Evolutionary conservation across 192 early-diverging fungal species (phyloP).

Genomic region (Dissophora ornata): DNA sequence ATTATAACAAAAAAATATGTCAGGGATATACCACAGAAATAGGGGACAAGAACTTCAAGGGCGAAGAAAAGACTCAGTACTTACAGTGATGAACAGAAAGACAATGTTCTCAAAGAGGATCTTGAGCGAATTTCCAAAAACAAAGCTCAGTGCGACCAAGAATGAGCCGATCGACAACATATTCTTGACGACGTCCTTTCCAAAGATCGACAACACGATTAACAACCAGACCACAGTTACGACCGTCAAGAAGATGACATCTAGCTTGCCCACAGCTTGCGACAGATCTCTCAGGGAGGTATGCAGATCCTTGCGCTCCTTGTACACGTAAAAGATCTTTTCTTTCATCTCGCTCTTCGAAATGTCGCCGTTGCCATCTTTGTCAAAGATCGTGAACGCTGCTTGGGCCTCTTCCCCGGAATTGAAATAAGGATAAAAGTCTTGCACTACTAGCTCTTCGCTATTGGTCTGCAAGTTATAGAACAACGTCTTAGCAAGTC

Average conservation of each 20-base stretch:
- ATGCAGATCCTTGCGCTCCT: conserved; percentile 80
- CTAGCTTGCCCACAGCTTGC: conserved; percentile 84
- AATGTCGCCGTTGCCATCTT: conserved; percentile 89
- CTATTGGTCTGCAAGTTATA: conserved; percentile 46
- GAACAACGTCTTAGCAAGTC: conserved; percentile 49
- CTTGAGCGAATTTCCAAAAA: conserved; percentile 85
- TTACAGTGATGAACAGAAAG: conserved; percentile 80
- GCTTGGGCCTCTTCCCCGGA: conserved; percentile 75
- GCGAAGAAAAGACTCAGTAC: neutral
- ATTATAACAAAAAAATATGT: neutral
- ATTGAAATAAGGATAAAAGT: conserved; percentile 81
- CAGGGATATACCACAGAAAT: too few relatives aligned
- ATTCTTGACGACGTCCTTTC: conserved; percentile 50
- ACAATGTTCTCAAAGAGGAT: conserved; percentile 87
- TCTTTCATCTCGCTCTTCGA: conserved; percentile 85
- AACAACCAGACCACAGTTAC: conserved; percentile 57
- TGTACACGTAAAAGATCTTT: conserved; percentile 80
- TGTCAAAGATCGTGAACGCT: conserved; percentile 89
- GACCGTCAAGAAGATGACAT: conserved; percentile 70
- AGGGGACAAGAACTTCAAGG: too few relatives aligned
- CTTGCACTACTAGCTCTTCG: conserved; percentile 71
- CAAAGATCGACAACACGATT: conserved; percentile 49
- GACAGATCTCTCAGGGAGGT: conserved; percentile 81
- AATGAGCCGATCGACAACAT: conserved; percentile 55
- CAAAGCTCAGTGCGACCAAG: conserved; percentile 83